phyloP scores from a whole-genome alignment of 257 asterid species.

The Oldenlandia corymbosa region DNA sequence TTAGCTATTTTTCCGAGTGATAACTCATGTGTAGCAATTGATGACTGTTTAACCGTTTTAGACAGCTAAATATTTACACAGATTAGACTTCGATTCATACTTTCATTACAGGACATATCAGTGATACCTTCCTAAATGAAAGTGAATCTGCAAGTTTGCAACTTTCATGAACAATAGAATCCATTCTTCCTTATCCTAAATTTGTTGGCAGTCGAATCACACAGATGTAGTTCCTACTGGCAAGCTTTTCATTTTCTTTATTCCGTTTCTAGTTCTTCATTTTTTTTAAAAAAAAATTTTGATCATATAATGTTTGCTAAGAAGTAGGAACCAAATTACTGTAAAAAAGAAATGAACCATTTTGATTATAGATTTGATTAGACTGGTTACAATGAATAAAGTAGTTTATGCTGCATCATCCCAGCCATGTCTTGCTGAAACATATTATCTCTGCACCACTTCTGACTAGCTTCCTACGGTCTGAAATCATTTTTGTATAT shows the following conservation, averaged over 20 bases:
- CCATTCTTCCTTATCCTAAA: too few relatives aligned
- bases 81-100: not conserved
- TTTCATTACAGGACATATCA: not conserved
- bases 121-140: not conserved
- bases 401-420: not conserved
- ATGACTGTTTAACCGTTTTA: not conserved
- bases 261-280: too few relatives aligned
- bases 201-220: too few relatives aligned
- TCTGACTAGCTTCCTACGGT: conserved; percentile 54
- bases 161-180: too few relatives aligned
- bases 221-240: too few relatives aligned
- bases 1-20: too few relatives aligned
- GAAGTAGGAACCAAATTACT: not conserved
- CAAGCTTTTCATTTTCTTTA: too few relatives aligned
- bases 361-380: not conserved
- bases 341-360: not conserved
- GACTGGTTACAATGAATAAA: too few relatives aligned
- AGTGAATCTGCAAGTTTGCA: not conserved
- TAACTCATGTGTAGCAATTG: not conserved
- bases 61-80: not conserved
- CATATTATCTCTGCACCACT: conserved; percentile 72
- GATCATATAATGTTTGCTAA: too few relatives aligned
- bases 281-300: too few relatives aligned
- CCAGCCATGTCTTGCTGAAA: conserved; percentile 22
- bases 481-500: conserved; percentile 66